These are phyloP conservation scores for Phytophthora cryptogea DNA, from an alignment of 352 stramenopile species.

Conservation along the genomic window DNA sequence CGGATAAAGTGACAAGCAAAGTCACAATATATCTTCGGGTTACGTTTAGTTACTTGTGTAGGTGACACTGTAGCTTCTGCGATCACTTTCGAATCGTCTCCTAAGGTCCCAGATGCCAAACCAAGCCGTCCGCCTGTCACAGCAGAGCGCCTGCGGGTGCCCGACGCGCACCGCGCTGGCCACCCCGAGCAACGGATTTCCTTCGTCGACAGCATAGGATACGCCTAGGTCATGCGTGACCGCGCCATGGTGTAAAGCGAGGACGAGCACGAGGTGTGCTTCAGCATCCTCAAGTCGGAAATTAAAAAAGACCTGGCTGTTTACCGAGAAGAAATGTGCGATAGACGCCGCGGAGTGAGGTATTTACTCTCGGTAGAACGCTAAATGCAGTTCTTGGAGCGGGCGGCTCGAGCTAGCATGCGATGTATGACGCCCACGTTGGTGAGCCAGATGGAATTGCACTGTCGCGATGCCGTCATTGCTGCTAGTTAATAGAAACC, in stretches of 20 bases:
- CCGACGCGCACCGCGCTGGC: too few species aligned
- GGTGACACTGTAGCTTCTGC: too few species aligned
- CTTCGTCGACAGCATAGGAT: too few species aligned
- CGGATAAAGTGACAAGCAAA: background rate
- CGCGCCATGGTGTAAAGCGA: too few species aligned
- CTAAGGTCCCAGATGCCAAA: too few species aligned
- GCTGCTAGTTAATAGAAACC: too few species aligned
- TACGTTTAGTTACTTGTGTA: background rate
- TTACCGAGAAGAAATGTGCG: slow-evolving; percentile 2
- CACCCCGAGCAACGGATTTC: too few species aligned
- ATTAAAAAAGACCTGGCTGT: background rate
- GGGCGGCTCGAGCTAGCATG: background rate
- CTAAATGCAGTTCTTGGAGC: background rate
- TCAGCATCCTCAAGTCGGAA: background rate
- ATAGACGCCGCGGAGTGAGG: background rate
- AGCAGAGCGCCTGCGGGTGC: too few species aligned
- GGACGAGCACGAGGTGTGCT: too few species aligned
- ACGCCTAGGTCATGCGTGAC: too few species aligned
- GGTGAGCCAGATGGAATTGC: background rate
- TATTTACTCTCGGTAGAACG: background rate
- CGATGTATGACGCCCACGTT: background rate
- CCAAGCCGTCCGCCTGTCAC: too few species aligned
- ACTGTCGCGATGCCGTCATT: background rate
- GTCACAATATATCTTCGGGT: background rate
- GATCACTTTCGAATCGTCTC: too few species aligned